These are phyloP conservation scores for Colletotrichum sansevieriae DNA, from an alignment of 2,329 filamentous ascomycete species.

Conservation along the genomic window DNA sequence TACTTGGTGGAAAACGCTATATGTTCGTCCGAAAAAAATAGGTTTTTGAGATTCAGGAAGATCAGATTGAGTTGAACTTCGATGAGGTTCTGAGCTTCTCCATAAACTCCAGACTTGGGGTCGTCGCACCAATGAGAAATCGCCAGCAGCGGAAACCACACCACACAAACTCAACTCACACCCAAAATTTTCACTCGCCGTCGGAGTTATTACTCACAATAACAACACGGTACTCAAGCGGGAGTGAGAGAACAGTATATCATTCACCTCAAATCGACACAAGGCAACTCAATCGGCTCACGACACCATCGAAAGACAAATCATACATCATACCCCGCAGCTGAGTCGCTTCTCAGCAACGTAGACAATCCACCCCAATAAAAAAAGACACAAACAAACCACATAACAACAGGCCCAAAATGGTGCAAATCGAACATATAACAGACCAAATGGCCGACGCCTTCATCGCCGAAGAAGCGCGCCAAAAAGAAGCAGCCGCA, in stretches of 20 bases:
- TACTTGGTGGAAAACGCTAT: not conserved
- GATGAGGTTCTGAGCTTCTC: conserved; percentile 33
- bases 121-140: conserved; percentile 33
- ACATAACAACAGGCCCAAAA: not conserved
- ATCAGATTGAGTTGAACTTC: conserved; percentile 16
- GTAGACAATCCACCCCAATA: not conserved
- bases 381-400: not conserved
- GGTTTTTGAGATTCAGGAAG: not conserved
- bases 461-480: conserved; percentile 43
- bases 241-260: not conserved
- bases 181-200: conserved; percentile 21
- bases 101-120: conserved; percentile 39
- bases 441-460: conserved; percentile 56
- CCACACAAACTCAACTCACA: conserved; percentile 29
- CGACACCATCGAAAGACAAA: no score
- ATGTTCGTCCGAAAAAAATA: not conserved
- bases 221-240: conserved; percentile 11
- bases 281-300: no score
- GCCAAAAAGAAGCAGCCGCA: conserved; percentile 9
- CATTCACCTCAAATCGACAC: no score
- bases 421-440: conserved; percentile 56
- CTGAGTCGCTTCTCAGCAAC: no score
- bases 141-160: conserved; percentile 21
- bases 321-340: no score
- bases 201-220: conserved; percentile 11